Evolutionary conservation across 192 early-diverging fungal genomes (phyloP).

Genomic region (Coemansia sp.): DNA sequence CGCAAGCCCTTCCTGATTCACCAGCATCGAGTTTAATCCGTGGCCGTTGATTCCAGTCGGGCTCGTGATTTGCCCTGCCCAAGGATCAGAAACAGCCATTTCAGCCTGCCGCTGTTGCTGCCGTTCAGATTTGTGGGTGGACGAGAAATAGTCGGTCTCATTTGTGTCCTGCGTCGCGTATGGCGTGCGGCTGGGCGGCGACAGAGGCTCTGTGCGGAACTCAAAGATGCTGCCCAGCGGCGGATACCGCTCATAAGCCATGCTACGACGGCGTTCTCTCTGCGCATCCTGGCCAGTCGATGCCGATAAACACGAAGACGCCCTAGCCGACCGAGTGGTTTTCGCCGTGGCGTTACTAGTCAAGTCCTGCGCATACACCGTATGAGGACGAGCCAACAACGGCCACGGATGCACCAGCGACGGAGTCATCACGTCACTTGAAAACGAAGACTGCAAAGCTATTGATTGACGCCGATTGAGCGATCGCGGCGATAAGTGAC

Average conservation of each 20-base stretch:
- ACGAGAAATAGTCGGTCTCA: not conserved
- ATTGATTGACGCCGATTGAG: slow-evolving; percentile 42
- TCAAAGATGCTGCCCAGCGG: slow-evolving; percentile 54
- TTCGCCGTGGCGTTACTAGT: not conserved
- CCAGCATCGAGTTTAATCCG: not conserved
- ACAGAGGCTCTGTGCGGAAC: not conserved
- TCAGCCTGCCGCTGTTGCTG: not conserved
- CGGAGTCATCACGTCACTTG: slow-evolving; percentile 19
- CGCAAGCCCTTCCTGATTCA: not conserved
- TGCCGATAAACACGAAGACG: not conserved
- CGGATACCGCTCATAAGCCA: slow-evolving; percentile 51
- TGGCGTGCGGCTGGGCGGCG: slow-evolving; percentile 3
- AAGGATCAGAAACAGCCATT: not conserved
- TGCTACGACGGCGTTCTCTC: slow-evolving; percentile 33
- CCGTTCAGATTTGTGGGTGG: not conserved
- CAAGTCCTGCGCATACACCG: not conserved
- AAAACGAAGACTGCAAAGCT: slow-evolving; percentile 42
- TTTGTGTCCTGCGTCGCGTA: not conserved
- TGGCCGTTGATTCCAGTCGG: not conserved
- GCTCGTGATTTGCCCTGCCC: not conserved
- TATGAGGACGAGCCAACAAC: slow-evolving; percentile 2
- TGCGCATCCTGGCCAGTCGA: slow-evolving; percentile 8
- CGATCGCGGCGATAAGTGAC: slow-evolving; percentile 16
- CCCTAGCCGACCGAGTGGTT: not conserved
- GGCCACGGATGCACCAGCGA: not conserved